Base-by-base conservation (phyloP, 2,329 filamentous ascomycete species). In the Huntiella moniliformis region DNA sequence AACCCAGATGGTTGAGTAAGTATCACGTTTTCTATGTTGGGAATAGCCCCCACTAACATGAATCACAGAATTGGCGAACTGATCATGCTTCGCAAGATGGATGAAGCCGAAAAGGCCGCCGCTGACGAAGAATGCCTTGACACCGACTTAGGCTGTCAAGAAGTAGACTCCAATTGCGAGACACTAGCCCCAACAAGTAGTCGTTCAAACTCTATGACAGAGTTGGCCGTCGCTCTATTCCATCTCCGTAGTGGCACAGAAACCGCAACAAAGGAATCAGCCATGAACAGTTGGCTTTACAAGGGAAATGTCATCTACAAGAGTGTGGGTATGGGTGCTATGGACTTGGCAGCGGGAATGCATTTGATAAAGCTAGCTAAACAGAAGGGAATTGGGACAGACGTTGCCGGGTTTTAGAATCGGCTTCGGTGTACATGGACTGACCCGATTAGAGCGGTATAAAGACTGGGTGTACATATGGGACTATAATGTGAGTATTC, bases 1-100 rank as follows among this genome's bases (percentile, higher is more conserved):
- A 0, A 70, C 76, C 39, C 79, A 92, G 54, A 70, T 95, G 3
- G 82, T 94, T 0, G 88, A 95, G 72, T 74, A 57, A 60, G 70
- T 64, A 4, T 37, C 44, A 32, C 2, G 8, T 13, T 16, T 34
- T 4, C 3, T 13, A 5, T 15, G 4, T 37, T 31, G 32, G 2
- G 10, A 36, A 11, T 18, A 36, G 16, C 8, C 17, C 8, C 6
- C 12, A 46, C 56, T 56, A 45, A 54, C 31, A 13, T 33, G 12
- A 35, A 38, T 8, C 15, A 31, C 41, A 74, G 71, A 59, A 64
- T 95, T 1, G 88, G 87, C 3, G 87, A 95, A 57, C 64, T 95
- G 3, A 71, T 75, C 10, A 74, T 77, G 70, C 65, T 78, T 28
- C 66, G 69, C 4, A 45, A 51, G 16, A 45, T 46, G 15, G 33